These are phyloP conservation scores for Penicillium capsulatum DNA, from an alignment of 2,329 filamentous ascomycete species.

Conservation along the genomic window DNA sequence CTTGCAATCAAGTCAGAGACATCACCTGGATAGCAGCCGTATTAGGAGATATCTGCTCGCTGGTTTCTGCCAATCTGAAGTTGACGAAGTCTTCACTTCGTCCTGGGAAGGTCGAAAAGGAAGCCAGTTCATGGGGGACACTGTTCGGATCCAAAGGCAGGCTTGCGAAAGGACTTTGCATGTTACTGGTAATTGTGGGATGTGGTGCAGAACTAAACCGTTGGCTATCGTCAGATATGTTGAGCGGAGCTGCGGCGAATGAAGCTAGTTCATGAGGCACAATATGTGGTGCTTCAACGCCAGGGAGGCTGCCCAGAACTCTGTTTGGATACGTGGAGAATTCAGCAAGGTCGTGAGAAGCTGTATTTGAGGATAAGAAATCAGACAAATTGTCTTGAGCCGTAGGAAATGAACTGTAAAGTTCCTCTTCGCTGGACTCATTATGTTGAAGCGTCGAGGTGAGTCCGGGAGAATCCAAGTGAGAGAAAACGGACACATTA, in stretches of 20 bases:
- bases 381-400: neutral
- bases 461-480: neutral
- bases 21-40: neutral
- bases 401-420: neutral
- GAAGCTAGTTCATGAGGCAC: neutral
- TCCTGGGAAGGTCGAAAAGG: slow-evolving; percentile 1
- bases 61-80: too few species aligned
- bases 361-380: neutral
- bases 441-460: neutral
- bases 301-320: neutral
- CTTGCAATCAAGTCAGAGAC: neutral
- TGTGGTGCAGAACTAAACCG: neutral
- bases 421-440: neutral
- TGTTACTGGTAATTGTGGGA: neutral
- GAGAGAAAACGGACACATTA: neutral
- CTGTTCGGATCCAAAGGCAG: neutral
- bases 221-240: neutral
- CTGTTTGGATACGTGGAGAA: neutral
- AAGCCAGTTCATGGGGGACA: slow-evolving; percentile 1
- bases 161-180: neutral
- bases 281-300: neutral
- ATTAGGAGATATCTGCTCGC: too few species aligned
- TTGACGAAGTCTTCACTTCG: neutral
- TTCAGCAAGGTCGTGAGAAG: neutral
- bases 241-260: neutral